A percentile compares a stretch with the other conserved stretches of the same genome.
Conservation (phyloP, 495 filamentous ascomycete genomes). For the Neurospora sp. region DNA sequence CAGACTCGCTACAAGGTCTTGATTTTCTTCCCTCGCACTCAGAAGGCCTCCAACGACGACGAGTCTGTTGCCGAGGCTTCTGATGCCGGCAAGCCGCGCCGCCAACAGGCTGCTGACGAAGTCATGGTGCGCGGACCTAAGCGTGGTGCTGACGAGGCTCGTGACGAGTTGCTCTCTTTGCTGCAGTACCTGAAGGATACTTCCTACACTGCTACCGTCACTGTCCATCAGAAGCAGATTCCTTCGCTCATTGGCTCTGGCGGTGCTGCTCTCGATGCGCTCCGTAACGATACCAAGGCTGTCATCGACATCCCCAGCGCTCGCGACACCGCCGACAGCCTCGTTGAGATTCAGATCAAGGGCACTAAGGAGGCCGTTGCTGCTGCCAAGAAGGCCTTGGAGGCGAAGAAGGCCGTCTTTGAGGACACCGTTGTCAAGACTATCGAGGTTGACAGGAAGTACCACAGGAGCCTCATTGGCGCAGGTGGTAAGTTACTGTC, state of each 20-base stretch:
- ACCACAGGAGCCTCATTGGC: constrained; percentile 86
- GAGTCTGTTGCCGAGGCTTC: constrained; percentile 60
- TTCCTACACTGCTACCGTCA: constrained; percentile 63
- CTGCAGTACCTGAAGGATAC: constrained; percentile 81
- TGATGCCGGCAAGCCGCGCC: constrained; percentile 56
- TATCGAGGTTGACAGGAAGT: constrained; percentile 77
- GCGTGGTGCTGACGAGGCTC: constrained; percentile 80
- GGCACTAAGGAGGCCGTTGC: constrained; percentile 84
- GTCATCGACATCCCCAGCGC: constrained; percentile 80
- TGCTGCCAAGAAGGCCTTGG: constrained; percentile 76
- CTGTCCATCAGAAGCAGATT: constrained; percentile 78
- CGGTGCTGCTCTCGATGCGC: constrained; percentile 79
- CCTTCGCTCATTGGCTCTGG: constrained; percentile 84
- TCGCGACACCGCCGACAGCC: constrained; percentile 47
- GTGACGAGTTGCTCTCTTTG: constrained; percentile 78
- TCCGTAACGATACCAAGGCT: constrained; percentile 71
- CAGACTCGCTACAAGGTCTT: constrained; percentile 85
- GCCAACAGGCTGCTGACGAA: constrained; percentile 77
- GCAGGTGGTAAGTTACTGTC: constrained; percentile 55
- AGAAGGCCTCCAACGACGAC: constrained; percentile 52
- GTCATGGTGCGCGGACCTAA: constrained; percentile 84
- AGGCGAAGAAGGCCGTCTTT: constrained; percentile 73
- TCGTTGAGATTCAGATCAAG: constrained; percentile 78
- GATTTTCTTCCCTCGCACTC: constrained; percentile 81
- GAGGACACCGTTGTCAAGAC: constrained; percentile 77